These are phyloP conservation scores for Lipomyces yamadae DNA, from an alignment of 805 yeast species.

Conservation along the genomic window DNA sequence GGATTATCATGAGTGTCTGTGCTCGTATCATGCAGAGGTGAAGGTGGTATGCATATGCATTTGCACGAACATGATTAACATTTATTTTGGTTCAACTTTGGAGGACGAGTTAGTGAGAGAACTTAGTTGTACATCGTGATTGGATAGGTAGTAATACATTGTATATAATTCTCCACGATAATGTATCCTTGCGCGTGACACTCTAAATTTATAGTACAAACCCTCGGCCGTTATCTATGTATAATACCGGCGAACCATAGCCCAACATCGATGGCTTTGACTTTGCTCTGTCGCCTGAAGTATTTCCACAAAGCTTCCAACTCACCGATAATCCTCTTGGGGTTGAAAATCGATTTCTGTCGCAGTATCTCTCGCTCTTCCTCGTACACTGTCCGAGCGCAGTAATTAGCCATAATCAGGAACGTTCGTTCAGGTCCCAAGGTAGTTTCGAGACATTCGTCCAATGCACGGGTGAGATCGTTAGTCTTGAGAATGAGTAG, in stretches of 20 bases:
- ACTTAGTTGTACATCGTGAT: not conserved
- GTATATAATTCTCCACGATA: not conserved
- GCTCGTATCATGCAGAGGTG: not conserved
- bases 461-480: constrained; percentile 87
- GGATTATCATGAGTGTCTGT: constrained; percentile 45
- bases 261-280: constrained; percentile 18
- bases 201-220: not conserved
- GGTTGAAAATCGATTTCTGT: not conserved
- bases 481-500: constrained; percentile 88
- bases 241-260: constrained; percentile 22
- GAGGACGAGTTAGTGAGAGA: not conserved
- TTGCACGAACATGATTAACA: not conserved
- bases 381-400: constrained; percentile 77
- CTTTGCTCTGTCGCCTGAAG: constrained; percentile 19
- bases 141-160: not conserved
- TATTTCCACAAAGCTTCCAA: constrained; percentile 18
- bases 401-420: constrained; percentile 84
- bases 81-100: not conserved
- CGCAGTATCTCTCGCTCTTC: constrained; percentile 48
- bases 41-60: not conserved
- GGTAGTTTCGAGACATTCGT: constrained; percentile 80
- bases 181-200: not conserved
- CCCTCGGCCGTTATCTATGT: not conserved
- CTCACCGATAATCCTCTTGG: constrained; percentile 4
- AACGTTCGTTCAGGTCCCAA: constrained; percentile 88